These are phyloP conservation scores for Aspergillus sclerotioniger DNA, from an alignment of 495 filamentous ascomycete species.

Conservation along the genomic window DNA sequence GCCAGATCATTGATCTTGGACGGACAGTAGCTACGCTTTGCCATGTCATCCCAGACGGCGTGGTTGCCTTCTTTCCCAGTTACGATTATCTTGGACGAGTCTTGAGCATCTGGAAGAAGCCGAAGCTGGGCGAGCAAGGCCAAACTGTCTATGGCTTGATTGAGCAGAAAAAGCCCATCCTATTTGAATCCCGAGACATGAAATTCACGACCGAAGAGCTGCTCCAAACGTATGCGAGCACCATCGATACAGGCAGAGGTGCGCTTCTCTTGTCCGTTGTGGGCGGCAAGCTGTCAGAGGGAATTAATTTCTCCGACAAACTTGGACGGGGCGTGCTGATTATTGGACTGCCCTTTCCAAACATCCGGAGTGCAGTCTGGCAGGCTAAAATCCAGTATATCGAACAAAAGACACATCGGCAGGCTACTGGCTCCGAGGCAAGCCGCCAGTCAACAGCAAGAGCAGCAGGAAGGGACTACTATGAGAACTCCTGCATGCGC, in stretches of 20 bases:
- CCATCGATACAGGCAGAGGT: constrained; percentile 65
- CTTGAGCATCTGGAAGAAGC: constrained; percentile 61
- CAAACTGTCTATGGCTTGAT: constrained; percentile 39
- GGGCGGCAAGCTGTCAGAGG: constrained; percentile 91
- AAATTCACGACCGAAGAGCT: constrained; percentile 56
- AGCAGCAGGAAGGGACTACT: constrained; percentile 75
- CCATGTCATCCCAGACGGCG: constrained; percentile 75
- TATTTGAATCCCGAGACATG: constrained; percentile 61
- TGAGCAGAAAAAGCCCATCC: constrained; percentile 60
- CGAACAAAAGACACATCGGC: constrained; percentile 60
- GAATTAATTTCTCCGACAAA: constrained; percentile 95
- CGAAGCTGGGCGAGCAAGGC: constrained; percentile 26
- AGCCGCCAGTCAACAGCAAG: constrained; percentile 46
- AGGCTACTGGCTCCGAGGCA: constrained; percentile 35
- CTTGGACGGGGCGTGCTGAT: constrained; percentile 87
- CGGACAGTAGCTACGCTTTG: constrained; percentile 68
- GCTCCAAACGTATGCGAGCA: constrained; percentile 66
- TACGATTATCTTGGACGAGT: constrained; percentile 85
- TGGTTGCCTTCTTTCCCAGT: constrained; percentile 96
- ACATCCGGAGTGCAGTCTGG: constrained; percentile 87
- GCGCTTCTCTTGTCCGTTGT: constrained; percentile 90
- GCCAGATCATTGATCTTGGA: constrained; percentile 73
- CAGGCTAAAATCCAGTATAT: constrained; percentile 86
- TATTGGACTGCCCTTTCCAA: constrained; percentile 90
- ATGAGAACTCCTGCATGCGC: constrained; percentile 94